These are phyloP conservation scores for Linum lewisii DNA, from an alignment of 345 rosid species.

Conservation along the genomic window DNA sequence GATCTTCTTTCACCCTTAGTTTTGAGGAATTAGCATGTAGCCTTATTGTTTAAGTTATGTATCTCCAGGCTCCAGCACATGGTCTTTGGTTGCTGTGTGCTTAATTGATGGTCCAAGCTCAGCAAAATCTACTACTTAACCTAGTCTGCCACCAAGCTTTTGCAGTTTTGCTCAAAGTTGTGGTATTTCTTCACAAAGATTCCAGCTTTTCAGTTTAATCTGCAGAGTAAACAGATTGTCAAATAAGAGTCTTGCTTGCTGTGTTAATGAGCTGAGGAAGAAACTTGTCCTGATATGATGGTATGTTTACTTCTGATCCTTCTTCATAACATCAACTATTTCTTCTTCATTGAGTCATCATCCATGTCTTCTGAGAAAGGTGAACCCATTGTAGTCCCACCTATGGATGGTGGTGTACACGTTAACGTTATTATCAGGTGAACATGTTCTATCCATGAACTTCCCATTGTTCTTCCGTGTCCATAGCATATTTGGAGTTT, in stretches of 20 bases:
- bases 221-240: not conserved
- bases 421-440: slow-evolving; percentile 33
- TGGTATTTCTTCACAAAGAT: no score
- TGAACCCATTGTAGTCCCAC: slow-evolving; percentile 33
- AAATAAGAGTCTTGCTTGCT: no score
- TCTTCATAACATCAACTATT: slow-evolving; percentile 77
- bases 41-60: no score
- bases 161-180: no score
- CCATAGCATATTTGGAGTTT: slow-evolving; percentile 73
- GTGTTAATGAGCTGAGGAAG: not conserved
- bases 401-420: slow-evolving; percentile 36
- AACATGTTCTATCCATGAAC: slow-evolving; percentile 46
- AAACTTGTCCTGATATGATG: not conserved
- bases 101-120: no score
- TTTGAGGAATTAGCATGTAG: no score
- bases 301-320: slow-evolving; percentile 57
- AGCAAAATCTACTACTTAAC: no score
- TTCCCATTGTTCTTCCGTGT: slow-evolving; percentile 54
- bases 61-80: no score
- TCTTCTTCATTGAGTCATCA: slow-evolving; percentile 85
- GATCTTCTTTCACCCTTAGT: no score
- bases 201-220: not conserved
- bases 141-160: no score
- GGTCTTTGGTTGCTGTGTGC: no score
- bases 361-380: slow-evolving; percentile 73